These are phyloP conservation scores for Fusarium penzigii DNA, from an alignment of 2,329 filamentous ascomycete species.

Conservation along the genomic window DNA sequence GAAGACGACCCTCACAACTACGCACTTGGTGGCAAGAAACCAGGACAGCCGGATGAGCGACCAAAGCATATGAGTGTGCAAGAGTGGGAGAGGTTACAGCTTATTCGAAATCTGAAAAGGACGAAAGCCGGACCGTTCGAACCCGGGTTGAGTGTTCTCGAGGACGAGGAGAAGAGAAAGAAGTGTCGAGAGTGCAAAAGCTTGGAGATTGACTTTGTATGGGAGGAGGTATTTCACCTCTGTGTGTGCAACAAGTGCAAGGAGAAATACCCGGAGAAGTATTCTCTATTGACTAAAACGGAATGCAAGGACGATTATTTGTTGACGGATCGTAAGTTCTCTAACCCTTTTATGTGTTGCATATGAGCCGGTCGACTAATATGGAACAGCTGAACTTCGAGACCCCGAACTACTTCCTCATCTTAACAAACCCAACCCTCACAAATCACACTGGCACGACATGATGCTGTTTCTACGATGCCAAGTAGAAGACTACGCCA, in stretches of 20 bases:
- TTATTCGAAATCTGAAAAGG: constrained; percentile 70
- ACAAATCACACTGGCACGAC: constrained; percentile 95
- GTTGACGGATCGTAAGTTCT: constrained; percentile 76
- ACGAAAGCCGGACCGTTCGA: constrained; percentile 83
- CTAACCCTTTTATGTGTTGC: neutral
- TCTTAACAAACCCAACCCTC: constrained; percentile 86
- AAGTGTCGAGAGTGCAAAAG: constrained; percentile 81
- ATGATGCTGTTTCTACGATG: constrained; percentile 97
- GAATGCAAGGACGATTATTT: constrained; percentile 96
- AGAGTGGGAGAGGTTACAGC: constrained; percentile 86
- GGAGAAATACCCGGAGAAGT: constrained; percentile 87
- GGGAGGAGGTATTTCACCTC: constrained; percentile 80
- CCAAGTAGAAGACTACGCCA: constrained; percentile 93
- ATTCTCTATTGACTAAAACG: constrained; percentile 93
- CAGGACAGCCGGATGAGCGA: constrained; percentile 50
- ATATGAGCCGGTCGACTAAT: constrained; percentile 5
- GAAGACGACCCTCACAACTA: constrained; percentile 92
- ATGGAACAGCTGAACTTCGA: constrained; percentile 72
- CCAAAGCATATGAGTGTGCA: constrained; percentile 85
- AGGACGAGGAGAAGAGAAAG: constrained; percentile 63
- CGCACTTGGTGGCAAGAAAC: constrained; percentile 56
- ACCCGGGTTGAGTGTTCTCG: constrained; percentile 77
- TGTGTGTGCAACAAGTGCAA: constrained; percentile 83
- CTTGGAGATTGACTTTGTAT: constrained; percentile 91
- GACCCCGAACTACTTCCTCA: constrained; percentile 86